Percentiles rank a stretch among this genome's conserved stretches.
Evolutionary conservation across 768 basidiomycete species (phyloP).

Genomic region (Pleurotus citrinopileatus): DNA sequence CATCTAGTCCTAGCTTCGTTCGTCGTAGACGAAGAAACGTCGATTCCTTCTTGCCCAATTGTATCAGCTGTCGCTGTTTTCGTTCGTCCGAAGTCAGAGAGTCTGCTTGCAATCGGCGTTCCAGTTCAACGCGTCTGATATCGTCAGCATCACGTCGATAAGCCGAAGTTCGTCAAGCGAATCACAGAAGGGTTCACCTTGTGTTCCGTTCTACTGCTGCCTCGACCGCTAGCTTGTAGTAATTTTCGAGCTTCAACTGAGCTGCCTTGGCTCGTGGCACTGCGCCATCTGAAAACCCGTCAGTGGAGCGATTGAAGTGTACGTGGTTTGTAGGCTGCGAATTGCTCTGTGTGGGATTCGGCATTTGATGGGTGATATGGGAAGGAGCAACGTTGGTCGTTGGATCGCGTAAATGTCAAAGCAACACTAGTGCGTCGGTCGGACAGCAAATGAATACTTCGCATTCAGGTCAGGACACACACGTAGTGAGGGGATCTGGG

Average conservation of each 20-base stretch:
- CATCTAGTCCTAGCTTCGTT: slow-evolving; percentile 86
- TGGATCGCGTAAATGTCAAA: slow-evolving; percentile 11
- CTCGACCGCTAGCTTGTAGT: slow-evolving; percentile 96
- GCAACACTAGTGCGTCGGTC: too few relatives aligned
- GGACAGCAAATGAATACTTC: too few relatives aligned
- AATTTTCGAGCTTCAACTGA: slow-evolving; percentile 94
- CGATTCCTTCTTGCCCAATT: slow-evolving; percentile 85
- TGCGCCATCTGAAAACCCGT: slow-evolving; percentile 77
- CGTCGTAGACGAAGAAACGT: slow-evolving; percentile 84
- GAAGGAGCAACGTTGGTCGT: slow-evolving; percentile 11
- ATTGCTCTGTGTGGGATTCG: neutral
- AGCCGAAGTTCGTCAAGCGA: neutral
- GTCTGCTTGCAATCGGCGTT: slow-evolving; percentile 74
- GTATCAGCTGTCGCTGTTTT: slow-evolving; percentile 78
- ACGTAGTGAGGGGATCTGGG: too few relatives aligned
- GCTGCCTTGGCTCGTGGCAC: slow-evolving; percentile 84
- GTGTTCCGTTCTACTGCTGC: slow-evolving; percentile 92
- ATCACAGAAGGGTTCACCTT: slow-evolving; percentile 46
- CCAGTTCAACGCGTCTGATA: slow-evolving; percentile 80
- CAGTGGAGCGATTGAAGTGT: slow-evolving; percentile 82
- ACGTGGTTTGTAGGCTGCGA: slow-evolving; percentile 68
- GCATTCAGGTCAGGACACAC: neutral
- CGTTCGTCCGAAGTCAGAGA: slow-evolving; percentile 75
- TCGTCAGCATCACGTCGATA: neutral
- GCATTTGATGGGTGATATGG: neutral